Evolutionary conservation across 2,329 filamentous ascomycete genomes (phyloP), one percentile per base, ranked within the genome.

Genomic region (Colletotrichum sp.): DNA sequence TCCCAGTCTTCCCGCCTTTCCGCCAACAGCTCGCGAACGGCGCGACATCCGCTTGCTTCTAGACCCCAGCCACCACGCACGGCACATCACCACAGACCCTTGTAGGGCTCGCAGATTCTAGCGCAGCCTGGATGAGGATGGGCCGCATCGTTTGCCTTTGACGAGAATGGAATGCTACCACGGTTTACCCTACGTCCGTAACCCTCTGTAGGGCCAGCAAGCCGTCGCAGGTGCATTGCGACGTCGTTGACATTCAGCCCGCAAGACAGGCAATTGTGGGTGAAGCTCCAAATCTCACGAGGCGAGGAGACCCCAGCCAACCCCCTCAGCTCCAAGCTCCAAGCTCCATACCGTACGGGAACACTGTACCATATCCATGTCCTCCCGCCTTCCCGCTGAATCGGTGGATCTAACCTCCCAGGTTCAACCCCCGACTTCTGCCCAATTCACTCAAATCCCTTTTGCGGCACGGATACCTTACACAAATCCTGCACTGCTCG

Each of bases 301-400:
- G 70, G 70, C 73, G 57, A 76, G 73, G 73, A 64, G 44, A 24
- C 64, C 73, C 72, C 65, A 55, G 57, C 57, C 69, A 26, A 18
- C 36, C 34, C 28, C 64, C 59, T 28, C 55, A 59, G 55, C 21
- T 59, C 55, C 55, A 59, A 59, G 55, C 55, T 62, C 62, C 21
- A 21, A 52, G 57, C 73, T 55, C 70, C 70, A 57, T 76, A 69
- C 73, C 73, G 70, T 76, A 73, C 73, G 73, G 73, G 70, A 73
- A 34, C 73, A 76, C 73, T 76, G 73, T 76, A 59, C 30, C 32
- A 24, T 49, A 76, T 76, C 73, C 73, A 76, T 76, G 73, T 66
- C 65, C 65, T 76, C 70, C 73, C 73, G 73, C 59, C 30, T 62
- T 76, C 73, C 73, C 73, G 73, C 73, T 73, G 39, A 76, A 76